A percentile compares a stretch with the other conserved stretches of the same genome.
Evolutionary conservation across 2,329 filamentous ascomycete species (phyloP).

Genomic region (Pseudogymnoascus sp.): DNA sequence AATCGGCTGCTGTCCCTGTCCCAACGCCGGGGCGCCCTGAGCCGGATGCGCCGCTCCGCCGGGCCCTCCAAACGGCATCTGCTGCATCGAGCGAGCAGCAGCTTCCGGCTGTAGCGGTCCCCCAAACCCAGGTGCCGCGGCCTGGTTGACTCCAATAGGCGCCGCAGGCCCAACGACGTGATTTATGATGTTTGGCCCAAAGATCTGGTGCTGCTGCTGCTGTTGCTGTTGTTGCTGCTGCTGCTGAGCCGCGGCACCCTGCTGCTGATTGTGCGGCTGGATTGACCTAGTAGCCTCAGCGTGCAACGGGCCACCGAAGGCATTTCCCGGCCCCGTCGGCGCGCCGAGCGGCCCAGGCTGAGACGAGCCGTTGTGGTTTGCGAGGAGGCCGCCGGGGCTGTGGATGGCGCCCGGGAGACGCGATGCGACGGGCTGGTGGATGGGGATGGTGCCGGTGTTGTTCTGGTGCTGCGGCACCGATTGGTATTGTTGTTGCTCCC

Average conservation of each 20-base stretch:
- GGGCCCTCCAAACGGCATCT: slow-evolving; percentile 46
- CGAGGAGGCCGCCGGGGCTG: slow-evolving; percentile 80
- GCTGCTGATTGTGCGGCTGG: slow-evolving; percentile 43
- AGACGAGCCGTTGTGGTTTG: slow-evolving; percentile 56
- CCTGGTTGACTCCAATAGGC: slow-evolving; percentile 49
- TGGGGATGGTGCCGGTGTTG: slow-evolving; percentile 77
- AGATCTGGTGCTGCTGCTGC: slow-evolving; percentile 39
- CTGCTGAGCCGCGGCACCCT: slow-evolving; percentile 36
- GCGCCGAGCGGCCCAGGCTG: slow-evolving; percentile 39
- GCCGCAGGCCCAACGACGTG: slow-evolving; percentile 41
- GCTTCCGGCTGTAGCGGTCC: slow-evolving; percentile 42
- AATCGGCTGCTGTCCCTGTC: slow-evolving; percentile 77
- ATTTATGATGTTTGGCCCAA: slow-evolving; percentile 39
- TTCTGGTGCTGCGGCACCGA: slow-evolving; percentile 69
- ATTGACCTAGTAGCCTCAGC: slow-evolving; percentile 42
- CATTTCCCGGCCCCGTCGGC: slow-evolving; percentile 28
- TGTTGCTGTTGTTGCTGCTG: slow-evolving; percentile 32
- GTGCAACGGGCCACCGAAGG: slow-evolving; percentile 48
- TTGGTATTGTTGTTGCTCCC: slow-evolving; percentile 57
- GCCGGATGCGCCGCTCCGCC: slow-evolving; percentile 25
- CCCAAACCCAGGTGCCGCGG: slow-evolving; percentile 58
- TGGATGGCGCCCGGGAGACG: slow-evolving; percentile 75
- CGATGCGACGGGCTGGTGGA: slow-evolving; percentile 89
- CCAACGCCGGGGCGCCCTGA: slow-evolving; percentile 42
- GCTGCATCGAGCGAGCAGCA: slow-evolving; percentile 51